phyloP scores from a whole-genome alignment of 2,329 filamentous ascomycete species.

The Chalaropsis thielavioides region DNA sequence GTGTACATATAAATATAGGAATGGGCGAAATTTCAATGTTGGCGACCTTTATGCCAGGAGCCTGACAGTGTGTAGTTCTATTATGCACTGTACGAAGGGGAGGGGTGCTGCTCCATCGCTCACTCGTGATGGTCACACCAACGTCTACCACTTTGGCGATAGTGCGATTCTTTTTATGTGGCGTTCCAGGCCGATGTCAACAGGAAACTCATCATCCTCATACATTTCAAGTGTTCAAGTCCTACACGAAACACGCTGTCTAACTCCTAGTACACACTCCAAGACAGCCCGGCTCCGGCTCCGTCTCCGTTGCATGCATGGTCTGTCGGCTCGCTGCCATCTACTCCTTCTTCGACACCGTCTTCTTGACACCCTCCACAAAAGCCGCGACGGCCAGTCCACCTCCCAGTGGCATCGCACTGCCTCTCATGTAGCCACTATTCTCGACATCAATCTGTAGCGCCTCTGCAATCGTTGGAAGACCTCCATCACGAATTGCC shows the following conservation, averaged over 20 bases:
- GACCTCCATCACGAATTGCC: conserved; percentile 75
- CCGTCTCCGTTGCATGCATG: not conserved
- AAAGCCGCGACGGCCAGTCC: conserved; percentile 84
- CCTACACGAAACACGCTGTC: not conserved
- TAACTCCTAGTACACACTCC: not conserved
- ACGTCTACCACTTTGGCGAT: not conserved
- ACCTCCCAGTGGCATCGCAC: conserved; percentile 72
- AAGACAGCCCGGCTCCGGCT: not conserved
- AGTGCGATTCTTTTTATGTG: not conserved
- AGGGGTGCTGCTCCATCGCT: not conserved
- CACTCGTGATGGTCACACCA: no score
- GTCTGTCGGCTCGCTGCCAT: not conserved
- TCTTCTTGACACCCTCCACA: conserved; percentile 72
- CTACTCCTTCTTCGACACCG: conserved; percentile 32
- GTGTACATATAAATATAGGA: not conserved
- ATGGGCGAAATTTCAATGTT: not conserved
- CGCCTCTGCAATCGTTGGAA: conserved; percentile 81
- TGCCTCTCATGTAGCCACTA: conserved; percentile 64
- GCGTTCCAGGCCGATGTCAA: not conserved
- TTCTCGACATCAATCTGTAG: conserved; percentile 68
- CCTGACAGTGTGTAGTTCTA: not conserved
- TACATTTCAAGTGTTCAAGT: not conserved
- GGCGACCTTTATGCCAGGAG: not conserved
- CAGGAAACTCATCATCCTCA: not conserved
- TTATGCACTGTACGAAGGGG: not conserved